A percentile compares a stretch with the other conserved stretches of the same genome.
phyloP scores from a whole-genome alignment of 73 alveolate genomes.

The Tetrahymena malaccensis region DNA sequence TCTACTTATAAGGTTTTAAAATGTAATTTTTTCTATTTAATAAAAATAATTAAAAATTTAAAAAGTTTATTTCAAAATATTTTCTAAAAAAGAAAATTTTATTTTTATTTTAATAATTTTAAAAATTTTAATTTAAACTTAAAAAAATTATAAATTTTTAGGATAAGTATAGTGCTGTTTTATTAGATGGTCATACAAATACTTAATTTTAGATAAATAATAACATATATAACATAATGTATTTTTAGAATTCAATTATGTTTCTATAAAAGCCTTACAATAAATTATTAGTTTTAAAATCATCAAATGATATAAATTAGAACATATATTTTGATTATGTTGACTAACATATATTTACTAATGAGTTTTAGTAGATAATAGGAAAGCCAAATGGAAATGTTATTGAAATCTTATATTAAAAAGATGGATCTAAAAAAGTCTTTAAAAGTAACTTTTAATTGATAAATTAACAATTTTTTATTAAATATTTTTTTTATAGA shows the following conservation, averaged over 20 bases:
- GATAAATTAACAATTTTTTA: not conserved
- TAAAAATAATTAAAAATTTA: too few relatives aligned
- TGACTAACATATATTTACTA: not conserved
- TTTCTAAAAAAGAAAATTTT: too few relatives aligned
- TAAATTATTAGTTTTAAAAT: not conserved
- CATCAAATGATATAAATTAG: not conserved
- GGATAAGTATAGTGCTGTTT: not conserved
- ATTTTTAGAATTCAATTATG: not conserved
- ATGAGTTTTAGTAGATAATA: not conserved
- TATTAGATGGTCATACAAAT: not conserved
- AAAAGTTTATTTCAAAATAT: too few relatives aligned
- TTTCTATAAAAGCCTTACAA: not conserved
- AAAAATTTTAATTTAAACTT: too few relatives aligned
- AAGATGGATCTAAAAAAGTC: not conserved
- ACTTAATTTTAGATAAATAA: not conserved
- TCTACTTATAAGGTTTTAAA: not conserved
- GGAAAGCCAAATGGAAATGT: not conserved
- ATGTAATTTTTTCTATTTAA: too few relatives aligned
- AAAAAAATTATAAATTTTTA: not conserved
- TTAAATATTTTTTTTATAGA: not conserved
- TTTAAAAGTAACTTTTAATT: not conserved
- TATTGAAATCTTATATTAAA: not conserved
- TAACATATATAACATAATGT: not conserved
- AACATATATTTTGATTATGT: not conserved
- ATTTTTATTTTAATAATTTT: too few relatives aligned